Evolutionary conservation across 371 early-diverging fungal genomes (phyloP).

Genomic region (Mortierella sp.): DNA sequence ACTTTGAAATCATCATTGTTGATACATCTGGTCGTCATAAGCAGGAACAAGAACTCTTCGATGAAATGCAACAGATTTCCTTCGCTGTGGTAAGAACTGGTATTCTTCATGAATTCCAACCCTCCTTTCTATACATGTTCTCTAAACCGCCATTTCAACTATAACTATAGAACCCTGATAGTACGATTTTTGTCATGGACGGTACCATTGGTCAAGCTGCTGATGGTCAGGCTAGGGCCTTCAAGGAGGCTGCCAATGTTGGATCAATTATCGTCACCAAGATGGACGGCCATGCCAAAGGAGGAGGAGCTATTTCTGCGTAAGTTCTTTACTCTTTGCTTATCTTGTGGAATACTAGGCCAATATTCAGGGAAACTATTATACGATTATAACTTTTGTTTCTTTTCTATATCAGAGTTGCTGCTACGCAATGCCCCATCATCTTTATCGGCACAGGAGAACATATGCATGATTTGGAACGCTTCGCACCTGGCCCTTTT

Average conservation of each 20-base stretch:
- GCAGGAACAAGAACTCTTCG: slow-evolving; percentile 98
- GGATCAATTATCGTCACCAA: slow-evolving; percentile 99
- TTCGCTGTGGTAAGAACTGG: slow-evolving; percentile 73
- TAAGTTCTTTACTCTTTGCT: slow-evolving; percentile 46
- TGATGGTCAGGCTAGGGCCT: slow-evolving; percentile 96
- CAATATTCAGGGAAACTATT: neutral
- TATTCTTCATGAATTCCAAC: neutral
- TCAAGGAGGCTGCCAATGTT: slow-evolving; percentile 96
- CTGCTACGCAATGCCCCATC: slow-evolving; percentile 98
- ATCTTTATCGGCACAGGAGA: slow-evolving; percentile 99
- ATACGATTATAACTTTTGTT: neutral
- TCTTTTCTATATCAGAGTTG: slow-evolving; percentile 75
- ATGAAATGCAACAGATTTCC: slow-evolving; percentile 98
- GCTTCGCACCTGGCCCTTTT: slow-evolving; percentile 95
- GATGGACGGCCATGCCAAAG: slow-evolving; percentile 99
- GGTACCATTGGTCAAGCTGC: slow-evolving; percentile 99
- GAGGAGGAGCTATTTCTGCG: slow-evolving; percentile 99
- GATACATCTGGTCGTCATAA: slow-evolving; percentile 99
- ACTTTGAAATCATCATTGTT: slow-evolving; percentile 98
- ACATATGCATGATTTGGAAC: slow-evolving; percentile 97
- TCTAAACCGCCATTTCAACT: too few relatives aligned
- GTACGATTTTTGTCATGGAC: slow-evolving; percentile 99
- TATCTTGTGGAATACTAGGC: neutral
- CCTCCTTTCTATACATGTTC: too few relatives aligned
- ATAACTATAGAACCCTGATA: slow-evolving; percentile 79